Evolutionary conservation across 2,329 filamentous ascomycete genomes (phyloP).

Genomic region (Claviceps pazoutovae): DNA sequence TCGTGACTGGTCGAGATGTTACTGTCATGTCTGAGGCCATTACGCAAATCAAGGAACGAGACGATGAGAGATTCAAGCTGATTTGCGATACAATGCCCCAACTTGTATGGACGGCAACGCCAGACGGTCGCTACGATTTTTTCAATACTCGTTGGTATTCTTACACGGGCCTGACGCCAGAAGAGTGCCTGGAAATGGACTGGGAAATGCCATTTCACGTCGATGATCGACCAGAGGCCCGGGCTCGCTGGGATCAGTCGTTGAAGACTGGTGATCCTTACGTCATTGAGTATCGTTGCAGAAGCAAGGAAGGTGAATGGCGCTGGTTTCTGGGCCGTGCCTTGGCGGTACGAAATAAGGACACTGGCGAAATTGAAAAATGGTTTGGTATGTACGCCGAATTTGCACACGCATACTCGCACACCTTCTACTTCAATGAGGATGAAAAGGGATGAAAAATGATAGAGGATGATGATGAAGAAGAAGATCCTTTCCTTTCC

Average conservation of each 20-base stretch:
- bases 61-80: constrained; percentile 59
- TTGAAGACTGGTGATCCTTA: constrained; percentile 56
- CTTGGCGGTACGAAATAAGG: constrained; percentile 49
- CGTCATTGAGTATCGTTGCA: constrained; percentile 56
- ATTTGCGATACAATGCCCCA: constrained; percentile 64
- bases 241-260: constrained; percentile 45
- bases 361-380: constrained; percentile 55
- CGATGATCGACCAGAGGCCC: constrained; percentile 49
- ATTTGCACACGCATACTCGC: no score
- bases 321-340: constrained; percentile 69
- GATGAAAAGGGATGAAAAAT: neutral
- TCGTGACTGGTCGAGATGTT: constrained; percentile 59
- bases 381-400: constrained; percentile 48
- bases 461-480: no score
- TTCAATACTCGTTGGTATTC: constrained; percentile 67
- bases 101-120: constrained; percentile 59
- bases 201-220: constrained; percentile 55
- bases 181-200: constrained; percentile 46
- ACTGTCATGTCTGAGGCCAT: constrained; percentile 58
- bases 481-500: no score
- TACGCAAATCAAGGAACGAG: constrained; percentile 51
- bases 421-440: no score
- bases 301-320: constrained; percentile 53
- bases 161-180: constrained; percentile 55
- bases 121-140: constrained; percentile 56